A percentile compares a stretch with the other conserved stretches of the same genome.
These are phyloP conservation scores for Macroventuria anomochaeta DNA, from an alignment of 2,329 filamentous ascomycete genomes.

Conservation along the genomic window DNA sequence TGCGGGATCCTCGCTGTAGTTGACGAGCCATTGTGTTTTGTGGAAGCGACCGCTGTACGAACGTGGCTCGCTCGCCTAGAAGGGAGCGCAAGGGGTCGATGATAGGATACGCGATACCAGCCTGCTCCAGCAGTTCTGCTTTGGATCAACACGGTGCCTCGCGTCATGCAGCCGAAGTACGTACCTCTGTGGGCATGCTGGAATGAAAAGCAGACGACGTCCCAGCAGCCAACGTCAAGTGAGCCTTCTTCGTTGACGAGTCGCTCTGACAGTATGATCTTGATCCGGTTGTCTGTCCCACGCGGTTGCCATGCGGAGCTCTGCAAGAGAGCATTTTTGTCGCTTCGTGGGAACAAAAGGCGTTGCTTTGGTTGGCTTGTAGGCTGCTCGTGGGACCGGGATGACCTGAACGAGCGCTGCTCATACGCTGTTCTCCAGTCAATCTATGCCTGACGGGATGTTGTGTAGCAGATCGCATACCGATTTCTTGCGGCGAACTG, in stretches of 20 bases:
- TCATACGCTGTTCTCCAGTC: constrained; percentile 27
- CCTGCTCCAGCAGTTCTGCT: constrained; percentile 73
- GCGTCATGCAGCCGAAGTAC: constrained; percentile 25
- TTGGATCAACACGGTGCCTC: constrained; percentile 17
- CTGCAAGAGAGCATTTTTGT: constrained; percentile 71
- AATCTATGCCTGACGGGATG: background rate
- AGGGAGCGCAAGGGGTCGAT: constrained; percentile 40
- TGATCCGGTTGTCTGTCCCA: constrained; percentile 76
- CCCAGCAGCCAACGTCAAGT: constrained; percentile 67
- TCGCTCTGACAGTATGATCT: constrained; percentile 73
- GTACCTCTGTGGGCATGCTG: constrained; percentile 81
- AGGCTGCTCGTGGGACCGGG: constrained; percentile 52
- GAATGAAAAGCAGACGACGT: constrained; percentile 80
- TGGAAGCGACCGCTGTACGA: background rate
- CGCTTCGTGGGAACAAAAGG: constrained; percentile 76
- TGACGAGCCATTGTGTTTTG: constrained; percentile 7
- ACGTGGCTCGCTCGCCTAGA: constrained; percentile 15
- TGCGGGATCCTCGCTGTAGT: constrained; percentile 3
- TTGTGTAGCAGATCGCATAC: constrained; percentile 16
- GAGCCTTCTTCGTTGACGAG: constrained; percentile 57
- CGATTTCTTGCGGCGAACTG: constrained; percentile 44
- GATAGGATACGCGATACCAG: constrained; percentile 80
- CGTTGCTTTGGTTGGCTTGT: constrained; percentile 57
- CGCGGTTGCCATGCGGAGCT: constrained; percentile 70
- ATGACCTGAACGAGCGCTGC: constrained; percentile 26